Conservation (phyloP, 352 stramenopile genomes). For the Globisporangium viniferum region DNA sequence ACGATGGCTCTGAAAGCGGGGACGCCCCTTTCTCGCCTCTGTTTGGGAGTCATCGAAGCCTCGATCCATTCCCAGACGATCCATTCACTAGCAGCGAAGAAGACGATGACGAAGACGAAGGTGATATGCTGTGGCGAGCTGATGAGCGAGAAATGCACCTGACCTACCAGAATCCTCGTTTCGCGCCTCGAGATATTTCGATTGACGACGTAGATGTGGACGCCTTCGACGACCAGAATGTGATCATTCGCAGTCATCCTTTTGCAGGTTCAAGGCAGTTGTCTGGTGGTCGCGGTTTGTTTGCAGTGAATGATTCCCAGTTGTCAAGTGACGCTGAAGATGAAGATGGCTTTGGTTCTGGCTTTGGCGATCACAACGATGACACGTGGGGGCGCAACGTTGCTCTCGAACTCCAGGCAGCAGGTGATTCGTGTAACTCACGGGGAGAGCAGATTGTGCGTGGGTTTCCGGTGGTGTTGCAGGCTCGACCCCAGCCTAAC, state of each 20-base stretch:
- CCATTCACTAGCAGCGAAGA: conserved; percentile 24
- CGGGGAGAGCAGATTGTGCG: background rate
- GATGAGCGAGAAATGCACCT: background rate
- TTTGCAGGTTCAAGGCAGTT: background rate
- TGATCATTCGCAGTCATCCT: background rate
- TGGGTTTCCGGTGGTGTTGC: background rate
- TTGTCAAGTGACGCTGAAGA: conserved; percentile 14
- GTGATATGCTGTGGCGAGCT: background rate
- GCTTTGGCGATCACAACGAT: background rate
- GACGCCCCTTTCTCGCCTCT: background rate
- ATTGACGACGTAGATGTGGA: conserved; percentile 11
- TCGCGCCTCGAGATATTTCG: conserved; percentile 2
- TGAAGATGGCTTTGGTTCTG: conserved; percentile 12
- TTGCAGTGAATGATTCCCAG: conserved; percentile 18
- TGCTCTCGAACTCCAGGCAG: conserved; percentile 25
- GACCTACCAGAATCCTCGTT: background rate
- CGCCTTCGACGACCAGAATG: background rate
- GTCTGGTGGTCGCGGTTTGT: conserved; percentile 3
- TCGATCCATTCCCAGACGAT: conserved; percentile 26
- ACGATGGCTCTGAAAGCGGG: background rate
- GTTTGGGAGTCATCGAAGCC: background rate
- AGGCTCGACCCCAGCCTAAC: background rate
- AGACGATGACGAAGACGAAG: conserved; percentile 5
- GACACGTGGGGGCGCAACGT: conserved; percentile 30
- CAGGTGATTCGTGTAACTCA: conserved; percentile 7